These are phyloP conservation scores for Jamesozyma spencerorum DNA, from an alignment of 805 yeast genomes.

Conservation along the genomic window DNA sequence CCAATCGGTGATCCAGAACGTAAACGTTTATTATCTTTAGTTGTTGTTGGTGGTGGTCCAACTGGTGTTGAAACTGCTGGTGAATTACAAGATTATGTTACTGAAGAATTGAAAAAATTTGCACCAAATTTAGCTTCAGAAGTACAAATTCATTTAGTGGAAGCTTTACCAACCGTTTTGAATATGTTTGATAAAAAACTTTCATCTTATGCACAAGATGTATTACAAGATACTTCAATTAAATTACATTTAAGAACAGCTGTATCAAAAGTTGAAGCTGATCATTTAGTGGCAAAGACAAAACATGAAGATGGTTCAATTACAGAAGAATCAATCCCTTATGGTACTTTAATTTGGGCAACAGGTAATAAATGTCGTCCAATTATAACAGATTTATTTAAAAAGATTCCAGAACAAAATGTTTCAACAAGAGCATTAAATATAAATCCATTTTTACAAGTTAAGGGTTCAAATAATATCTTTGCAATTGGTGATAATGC, in stretches of 20 bases:
- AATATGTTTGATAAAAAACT: constrained; percentile 39
- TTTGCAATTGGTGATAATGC: constrained; percentile 94
- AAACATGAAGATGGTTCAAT: constrained; percentile 65
- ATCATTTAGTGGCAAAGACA: constrained; percentile 60
- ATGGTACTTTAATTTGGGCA: constrained; percentile 93
- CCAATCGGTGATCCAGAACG: constrained; percentile 74
- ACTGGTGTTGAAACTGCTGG: constrained; percentile 97
- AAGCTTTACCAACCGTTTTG: constrained; percentile 84
- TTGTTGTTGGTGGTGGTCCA: constrained; percentile 97
- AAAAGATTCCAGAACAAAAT: constrained; percentile 67
- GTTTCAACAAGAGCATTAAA: constrained; percentile 80
- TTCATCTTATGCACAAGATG: constrained; percentile 37
- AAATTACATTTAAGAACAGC: constrained; percentile 76
- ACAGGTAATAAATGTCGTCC: constrained; percentile 89
- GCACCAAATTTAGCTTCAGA: constrained; percentile 81
- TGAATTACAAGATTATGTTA: constrained; percentile 88
- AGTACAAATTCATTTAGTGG: constrained; percentile 76
- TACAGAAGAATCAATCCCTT: constrained; percentile 54
- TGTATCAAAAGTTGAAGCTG: constrained; percentile 76
- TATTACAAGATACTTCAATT: constrained; percentile 44
- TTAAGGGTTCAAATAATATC: constrained; percentile 73
- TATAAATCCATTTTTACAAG: constrained; percentile 68
- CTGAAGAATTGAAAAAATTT: constrained; percentile 80
- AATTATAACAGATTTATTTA: constrained; percentile 55
- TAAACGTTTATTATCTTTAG: constrained; percentile 73